These are phyloP conservation scores for Aristolochia fimbriata DNA, from an alignment of 164 flowering plant genomes.

Conservation along the genomic window DNA sequence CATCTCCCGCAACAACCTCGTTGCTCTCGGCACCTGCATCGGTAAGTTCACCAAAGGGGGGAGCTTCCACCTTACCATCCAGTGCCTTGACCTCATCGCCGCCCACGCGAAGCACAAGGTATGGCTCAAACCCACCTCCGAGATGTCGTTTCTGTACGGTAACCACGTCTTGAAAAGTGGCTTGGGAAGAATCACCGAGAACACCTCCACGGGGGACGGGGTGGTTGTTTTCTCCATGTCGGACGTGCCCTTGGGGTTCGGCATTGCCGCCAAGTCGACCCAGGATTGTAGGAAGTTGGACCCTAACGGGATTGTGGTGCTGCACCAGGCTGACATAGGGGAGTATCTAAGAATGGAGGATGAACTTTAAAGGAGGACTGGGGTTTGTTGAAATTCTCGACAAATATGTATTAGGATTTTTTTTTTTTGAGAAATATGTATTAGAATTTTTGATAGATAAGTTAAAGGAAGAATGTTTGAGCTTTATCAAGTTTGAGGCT, in stretches of 20 bases:
- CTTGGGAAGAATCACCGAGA: constrained; percentile 73
- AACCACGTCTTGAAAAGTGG: constrained; percentile 85
- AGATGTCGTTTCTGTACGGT: constrained; percentile 82
- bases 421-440: no score
- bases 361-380: constrained; percentile 14
- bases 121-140: constrained; percentile 88
- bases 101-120: constrained; percentile 83
- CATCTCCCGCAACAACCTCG: constrained; percentile 33
- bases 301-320: constrained; percentile 81
- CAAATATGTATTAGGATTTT: no score
- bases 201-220: constrained; percentile 60
- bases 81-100: constrained; percentile 44
- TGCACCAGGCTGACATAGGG: constrained; percentile 78
- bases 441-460: no score
- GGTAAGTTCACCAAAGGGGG: constrained; percentile 64
- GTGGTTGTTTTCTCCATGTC: constrained; percentile 85
- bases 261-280: constrained; percentile 66
- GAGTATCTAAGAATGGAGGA: constrained; percentile 80
- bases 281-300: constrained; percentile 81
- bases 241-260: constrained; percentile 83
- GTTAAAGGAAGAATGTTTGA: no score
- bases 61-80: constrained; percentile 64
- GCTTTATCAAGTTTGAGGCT: no score
- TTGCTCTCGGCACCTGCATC: constrained; percentile 47
- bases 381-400: no score